Evolutionary conservation across 2,329 filamentous ascomycete genomes (phyloP).

Genomic region (Fonsecaea nubica): DNA sequence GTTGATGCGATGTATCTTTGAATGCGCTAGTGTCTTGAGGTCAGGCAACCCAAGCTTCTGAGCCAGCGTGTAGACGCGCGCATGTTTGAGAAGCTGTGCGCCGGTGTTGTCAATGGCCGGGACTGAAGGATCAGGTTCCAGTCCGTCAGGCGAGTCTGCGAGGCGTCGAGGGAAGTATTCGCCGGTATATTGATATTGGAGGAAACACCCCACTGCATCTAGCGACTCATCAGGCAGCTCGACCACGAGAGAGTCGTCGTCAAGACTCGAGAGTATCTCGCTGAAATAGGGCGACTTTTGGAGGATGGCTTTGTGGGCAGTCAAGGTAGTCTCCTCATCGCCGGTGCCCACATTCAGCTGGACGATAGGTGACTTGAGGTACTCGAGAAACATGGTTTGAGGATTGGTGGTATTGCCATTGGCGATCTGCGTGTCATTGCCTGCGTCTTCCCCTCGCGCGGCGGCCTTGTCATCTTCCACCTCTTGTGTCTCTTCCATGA

Average conservation of each 20-base stretch:
- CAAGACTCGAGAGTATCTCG: constrained; percentile 16
- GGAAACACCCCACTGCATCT: constrained; percentile 77
- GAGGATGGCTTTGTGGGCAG: constrained; percentile 80
- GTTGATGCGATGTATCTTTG: constrained; percentile 91
- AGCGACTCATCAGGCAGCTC: constrained; percentile 71
- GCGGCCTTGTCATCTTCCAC: constrained; percentile 37
- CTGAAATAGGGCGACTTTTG: constrained; percentile 74
- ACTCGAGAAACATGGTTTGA: constrained; percentile 47
- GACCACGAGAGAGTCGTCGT: constrained; percentile 51
- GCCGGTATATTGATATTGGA: constrained; percentile 83
- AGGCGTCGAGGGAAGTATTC: constrained; percentile 78
- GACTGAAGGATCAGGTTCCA: constrained; percentile 71
- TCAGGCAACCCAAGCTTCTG: constrained; percentile 73
- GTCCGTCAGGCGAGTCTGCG: constrained; percentile 66
- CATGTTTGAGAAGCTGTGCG: constrained; percentile 83
- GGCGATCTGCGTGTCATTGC: constrained; percentile 27
- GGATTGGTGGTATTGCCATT: constrained; percentile 39
- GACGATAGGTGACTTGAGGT: constrained; percentile 73
- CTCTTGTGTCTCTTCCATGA: constrained; percentile 35
- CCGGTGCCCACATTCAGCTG: constrained; percentile 69
- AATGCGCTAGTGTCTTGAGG: constrained; percentile 78
- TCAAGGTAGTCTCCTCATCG: constrained; percentile 67
- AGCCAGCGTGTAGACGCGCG: constrained; percentile 85
- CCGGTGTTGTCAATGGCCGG: constrained; percentile 77
- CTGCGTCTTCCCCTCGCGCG: constrained; percentile 35